Evolutionary conservation across 148 eudicot species (phyloP).

Genomic region (Salicornia ramosissima): DNA sequence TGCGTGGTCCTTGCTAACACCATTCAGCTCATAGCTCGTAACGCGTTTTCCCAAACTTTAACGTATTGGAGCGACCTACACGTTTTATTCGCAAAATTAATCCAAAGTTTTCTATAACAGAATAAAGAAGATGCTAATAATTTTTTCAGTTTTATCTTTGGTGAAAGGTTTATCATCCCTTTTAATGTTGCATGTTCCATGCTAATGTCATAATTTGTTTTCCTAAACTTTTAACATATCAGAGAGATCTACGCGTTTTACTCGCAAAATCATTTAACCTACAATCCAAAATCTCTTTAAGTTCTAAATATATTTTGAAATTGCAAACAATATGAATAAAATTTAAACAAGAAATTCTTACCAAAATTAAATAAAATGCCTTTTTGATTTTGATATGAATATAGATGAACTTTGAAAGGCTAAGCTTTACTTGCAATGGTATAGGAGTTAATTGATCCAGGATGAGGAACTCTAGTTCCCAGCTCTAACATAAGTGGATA

Average conservation of each 20-base stretch:
- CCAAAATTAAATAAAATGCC: constrained; percentile 13
- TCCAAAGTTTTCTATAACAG: not conserved
- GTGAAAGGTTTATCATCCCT: too few species aligned
- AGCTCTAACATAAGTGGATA: not conserved
- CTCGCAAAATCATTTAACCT: not conserved
- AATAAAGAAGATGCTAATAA: too few species aligned
- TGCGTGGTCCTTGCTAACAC: not conserved
- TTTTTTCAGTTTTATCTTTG: too few species aligned
- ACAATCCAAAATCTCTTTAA: not conserved
- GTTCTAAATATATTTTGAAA: constrained; percentile 9
- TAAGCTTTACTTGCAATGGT: not conserved
- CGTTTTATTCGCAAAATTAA: not conserved
- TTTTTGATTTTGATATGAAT: not conserved
- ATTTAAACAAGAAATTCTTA: constrained; percentile 16
- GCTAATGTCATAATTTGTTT: too few species aligned
- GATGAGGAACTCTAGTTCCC: not conserved
- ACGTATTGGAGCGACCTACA: not conserved
- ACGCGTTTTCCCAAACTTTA: not conserved
- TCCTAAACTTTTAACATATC: too few species aligned
- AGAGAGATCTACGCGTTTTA: not conserved
- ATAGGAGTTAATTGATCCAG: not conserved
- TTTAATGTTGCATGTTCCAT: too few species aligned
- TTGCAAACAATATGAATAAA: constrained; percentile 10
- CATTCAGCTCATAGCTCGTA: too few species aligned
- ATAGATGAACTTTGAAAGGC: constrained; percentile 1